Evolutionary conservation across 2,329 filamentous ascomycete genomes (phyloP).

Genomic region (Tricladium varicosporioides): DNA sequence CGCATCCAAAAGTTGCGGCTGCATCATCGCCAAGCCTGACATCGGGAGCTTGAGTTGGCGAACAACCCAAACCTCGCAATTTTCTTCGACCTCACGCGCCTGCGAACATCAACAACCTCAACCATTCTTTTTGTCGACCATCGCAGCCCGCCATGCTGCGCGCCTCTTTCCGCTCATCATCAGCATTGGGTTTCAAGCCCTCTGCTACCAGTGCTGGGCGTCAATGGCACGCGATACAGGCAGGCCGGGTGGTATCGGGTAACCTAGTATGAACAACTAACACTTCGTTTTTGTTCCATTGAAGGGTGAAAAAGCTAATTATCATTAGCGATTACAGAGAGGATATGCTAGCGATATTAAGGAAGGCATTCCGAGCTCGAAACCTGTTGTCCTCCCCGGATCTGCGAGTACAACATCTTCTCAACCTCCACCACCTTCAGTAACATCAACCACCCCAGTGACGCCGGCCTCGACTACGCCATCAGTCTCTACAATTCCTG

Average conservation of each 20-base stretch:
- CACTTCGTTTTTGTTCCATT: conserved; percentile 3
- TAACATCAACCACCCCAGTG: conserved; percentile 28
- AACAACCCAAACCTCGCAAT: conserved; percentile 2
- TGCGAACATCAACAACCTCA: conserved; percentile 14
- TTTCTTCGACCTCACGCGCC: conserved; percentile 7
- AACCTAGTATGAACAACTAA: conserved; percentile 36
- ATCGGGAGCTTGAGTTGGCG: background rate
- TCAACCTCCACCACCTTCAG: conserved; percentile 37
- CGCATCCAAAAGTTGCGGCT: background rate
- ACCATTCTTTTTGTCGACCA: conserved; percentile 37
- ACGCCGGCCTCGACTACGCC: conserved; percentile 38
- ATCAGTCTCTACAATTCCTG: conserved; percentile 39
- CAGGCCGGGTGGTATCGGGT: conserved; percentile 35
- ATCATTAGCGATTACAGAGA: conserved; percentile 44
- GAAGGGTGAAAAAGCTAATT: conserved; percentile 17
- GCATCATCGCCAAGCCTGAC: conserved; percentile 10
- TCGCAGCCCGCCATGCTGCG: conserved; percentile 63
- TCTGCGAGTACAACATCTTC: conserved; percentile 38
- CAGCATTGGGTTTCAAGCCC: conserved; percentile 55
- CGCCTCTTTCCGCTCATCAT: conserved; percentile 65
- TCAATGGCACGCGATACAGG: conserved; percentile 55
- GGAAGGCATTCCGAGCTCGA: conserved; percentile 45
- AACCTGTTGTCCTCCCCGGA: conserved; percentile 51
- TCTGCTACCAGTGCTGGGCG: conserved; percentile 50
- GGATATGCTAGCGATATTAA: conserved; percentile 56